Percentiles rank a stretch among this genome's conserved stretches.
These are phyloP conservation scores for Casaregolazyma suthepensis DNA, from an alignment of 1,139 yeast species.

Conservation along the genomic window DNA sequence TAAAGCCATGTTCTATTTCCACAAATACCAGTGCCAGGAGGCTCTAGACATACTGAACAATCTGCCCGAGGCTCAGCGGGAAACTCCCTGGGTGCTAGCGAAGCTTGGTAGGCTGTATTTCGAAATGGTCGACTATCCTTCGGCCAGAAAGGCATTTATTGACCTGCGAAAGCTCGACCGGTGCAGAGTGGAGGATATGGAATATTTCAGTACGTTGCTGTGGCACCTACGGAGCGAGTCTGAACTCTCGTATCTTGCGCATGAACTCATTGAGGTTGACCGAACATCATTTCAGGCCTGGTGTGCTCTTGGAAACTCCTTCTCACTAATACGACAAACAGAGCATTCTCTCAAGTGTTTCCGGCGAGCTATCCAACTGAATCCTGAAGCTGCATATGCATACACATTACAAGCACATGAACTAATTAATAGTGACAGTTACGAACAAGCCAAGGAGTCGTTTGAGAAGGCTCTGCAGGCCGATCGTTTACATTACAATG, in stretches of 20 bases:
- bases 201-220: conserved; percentile 76
- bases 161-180: conserved; percentile 64
- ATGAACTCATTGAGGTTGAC: conserved; percentile 67
- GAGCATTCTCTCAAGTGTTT: conserved; percentile 90
- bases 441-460: conserved; percentile 80
- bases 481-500: conserved; percentile 85
- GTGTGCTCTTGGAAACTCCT: conserved; percentile 88
- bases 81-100: conserved; percentile 83
- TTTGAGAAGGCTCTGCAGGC: conserved; percentile 72
- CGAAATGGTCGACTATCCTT: conserved; percentile 81
- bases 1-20: conserved; percentile 56
- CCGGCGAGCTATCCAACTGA: conserved; percentile 65
- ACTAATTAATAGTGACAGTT: conserved; percentile 78
- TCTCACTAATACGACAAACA: conserved; percentile 76
- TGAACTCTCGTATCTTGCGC: conserved; percentile 75
- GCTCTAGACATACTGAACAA: conserved; percentile 66
- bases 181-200: conserved; percentile 86
- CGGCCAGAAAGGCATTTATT: conserved; percentile 59
- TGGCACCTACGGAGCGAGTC: conserved; percentile 90
- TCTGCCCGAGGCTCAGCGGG: conserved; percentile 56
- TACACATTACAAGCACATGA: conserved; percentile 95
- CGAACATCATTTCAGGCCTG: conserved; percentile 74
- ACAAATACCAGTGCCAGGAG: conserved; percentile 69
- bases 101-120: conserved; percentile 76
- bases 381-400: conserved; percentile 77